These are phyloP conservation scores for Termitomyces sp. DNA, from an alignment of 768 basidiomycete species.

Conservation along the genomic window DNA sequence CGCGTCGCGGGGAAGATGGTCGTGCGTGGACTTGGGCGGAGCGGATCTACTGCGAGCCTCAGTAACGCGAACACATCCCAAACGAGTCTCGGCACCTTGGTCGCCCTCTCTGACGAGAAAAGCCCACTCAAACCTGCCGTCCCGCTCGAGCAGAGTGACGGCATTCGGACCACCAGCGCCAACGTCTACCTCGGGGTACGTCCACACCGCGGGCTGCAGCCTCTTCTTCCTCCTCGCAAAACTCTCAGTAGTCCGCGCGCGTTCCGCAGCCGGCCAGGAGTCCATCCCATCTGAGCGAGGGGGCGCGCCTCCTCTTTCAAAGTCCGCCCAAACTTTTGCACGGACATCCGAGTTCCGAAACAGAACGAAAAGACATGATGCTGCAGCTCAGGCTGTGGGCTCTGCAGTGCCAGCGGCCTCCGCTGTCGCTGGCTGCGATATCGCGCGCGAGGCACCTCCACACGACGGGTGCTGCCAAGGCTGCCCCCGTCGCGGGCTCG, in stretches of 20 bases:
- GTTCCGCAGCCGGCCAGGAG: constrained; percentile 59
- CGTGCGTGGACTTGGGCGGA: constrained; percentile 24
- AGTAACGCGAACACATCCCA: neutral
- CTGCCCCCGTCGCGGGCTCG: constrained; percentile 25
- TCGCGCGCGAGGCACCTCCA: constrained; percentile 35
- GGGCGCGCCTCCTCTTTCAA: no score
- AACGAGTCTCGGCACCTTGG: constrained; percentile 14
- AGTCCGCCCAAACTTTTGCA: constrained; percentile 18
- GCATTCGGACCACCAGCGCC: constrained; percentile 46
- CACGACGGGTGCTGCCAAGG: constrained; percentile 29
- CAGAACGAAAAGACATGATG: neutral
- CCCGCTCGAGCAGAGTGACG: constrained; percentile 42
- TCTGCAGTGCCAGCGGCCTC: no score
- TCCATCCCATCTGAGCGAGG: constrained; percentile 59
- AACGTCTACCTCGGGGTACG: constrained; percentile 49
- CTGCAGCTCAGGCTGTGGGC: constrained; percentile 52
- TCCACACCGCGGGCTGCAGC: constrained; percentile 18
- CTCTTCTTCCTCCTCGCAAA: constrained; percentile 21
- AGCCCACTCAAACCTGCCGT: constrained; percentile 48
- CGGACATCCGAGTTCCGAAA: neutral
- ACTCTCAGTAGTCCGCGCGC: constrained; percentile 17
- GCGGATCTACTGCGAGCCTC: neutral
- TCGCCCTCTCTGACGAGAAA: constrained; percentile 27
- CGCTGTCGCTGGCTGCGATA: constrained; percentile 22
- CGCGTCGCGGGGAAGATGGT: constrained; percentile 59